These are phyloP conservation scores for Boletales sp. DNA, from an alignment of 768 basidiomycete species.

Conservation along the genomic window DNA sequence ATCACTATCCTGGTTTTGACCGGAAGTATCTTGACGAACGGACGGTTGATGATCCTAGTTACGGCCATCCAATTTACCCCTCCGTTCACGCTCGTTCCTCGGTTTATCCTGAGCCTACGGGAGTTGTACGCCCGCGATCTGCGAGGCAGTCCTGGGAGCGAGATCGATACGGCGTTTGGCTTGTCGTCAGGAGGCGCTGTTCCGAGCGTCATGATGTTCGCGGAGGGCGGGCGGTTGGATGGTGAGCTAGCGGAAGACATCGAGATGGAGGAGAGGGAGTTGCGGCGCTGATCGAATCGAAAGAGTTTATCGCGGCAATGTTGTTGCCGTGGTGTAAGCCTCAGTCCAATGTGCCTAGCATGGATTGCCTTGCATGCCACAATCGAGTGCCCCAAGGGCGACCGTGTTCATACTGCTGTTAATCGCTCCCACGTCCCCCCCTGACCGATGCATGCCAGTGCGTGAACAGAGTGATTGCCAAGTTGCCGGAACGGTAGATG, in stretches of 20 bases:
- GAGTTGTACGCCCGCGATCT: background rate
- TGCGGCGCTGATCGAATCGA: no score
- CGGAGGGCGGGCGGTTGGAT: background rate
- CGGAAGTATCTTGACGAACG: background rate
- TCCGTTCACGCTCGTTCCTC: background rate
- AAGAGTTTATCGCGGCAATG: no score
- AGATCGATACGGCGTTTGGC: background rate
- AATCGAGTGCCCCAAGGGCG: no score
- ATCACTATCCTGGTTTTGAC: background rate
- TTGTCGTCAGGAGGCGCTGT: background rate
- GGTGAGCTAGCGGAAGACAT: background rate
- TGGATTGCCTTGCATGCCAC: no score
- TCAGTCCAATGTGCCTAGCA: no score
- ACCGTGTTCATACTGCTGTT: no score
- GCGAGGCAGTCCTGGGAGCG: background rate
- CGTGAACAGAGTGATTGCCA: no score
- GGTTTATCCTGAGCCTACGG: background rate
- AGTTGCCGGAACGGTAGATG: no score
- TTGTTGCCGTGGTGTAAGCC: no score
- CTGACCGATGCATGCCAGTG: no score
- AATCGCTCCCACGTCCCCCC: no score
- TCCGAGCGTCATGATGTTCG: background rate
- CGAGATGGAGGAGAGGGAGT: background rate
- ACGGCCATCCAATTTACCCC: background rate
- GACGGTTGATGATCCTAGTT: background rate